Percentiles rank a stretch among this genome's conserved stretches.
Conservation (phyloP, 768 basidiomycete species). For the Suillus cothurnatus region DNA sequence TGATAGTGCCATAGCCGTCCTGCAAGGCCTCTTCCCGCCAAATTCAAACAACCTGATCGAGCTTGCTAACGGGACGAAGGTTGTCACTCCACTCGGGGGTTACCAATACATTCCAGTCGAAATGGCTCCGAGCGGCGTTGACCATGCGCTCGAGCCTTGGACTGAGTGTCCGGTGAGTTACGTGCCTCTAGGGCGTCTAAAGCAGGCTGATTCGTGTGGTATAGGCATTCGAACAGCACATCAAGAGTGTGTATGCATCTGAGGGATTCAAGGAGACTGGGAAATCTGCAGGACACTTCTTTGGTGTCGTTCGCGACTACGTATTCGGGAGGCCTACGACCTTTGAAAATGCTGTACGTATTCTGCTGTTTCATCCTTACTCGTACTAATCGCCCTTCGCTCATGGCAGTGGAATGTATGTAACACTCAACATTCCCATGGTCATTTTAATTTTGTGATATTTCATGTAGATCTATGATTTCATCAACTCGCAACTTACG, state of each 20-base stretch:
- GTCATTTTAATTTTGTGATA: conserved; percentile 15
- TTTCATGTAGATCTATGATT: conserved; percentile 65
- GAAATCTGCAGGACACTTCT: conserved; percentile 62
- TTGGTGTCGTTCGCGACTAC: conserved; percentile 64
- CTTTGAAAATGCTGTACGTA: conserved; percentile 65
- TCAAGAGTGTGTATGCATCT: conserved; percentile 62
- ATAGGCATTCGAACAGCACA: conserved; percentile 69
- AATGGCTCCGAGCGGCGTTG: conserved; percentile 44
- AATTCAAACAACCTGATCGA: conserved; percentile 65
- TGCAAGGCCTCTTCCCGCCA: conserved; percentile 86
- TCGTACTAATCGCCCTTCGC: conserved; percentile 6
- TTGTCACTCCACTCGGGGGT: conserved; percentile 77
- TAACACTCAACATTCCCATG: conserved; percentile 8
- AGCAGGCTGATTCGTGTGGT: conserved; percentile 31
- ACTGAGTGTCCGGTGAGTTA: conserved; percentile 54
- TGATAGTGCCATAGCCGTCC: conserved; percentile 78
- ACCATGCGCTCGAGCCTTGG: conserved; percentile 82
- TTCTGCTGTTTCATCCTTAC: neutral
- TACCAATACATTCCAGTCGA: conserved; percentile 90
- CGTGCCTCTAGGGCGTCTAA: conserved; percentile 11
- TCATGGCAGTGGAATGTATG: conserved; percentile 77
- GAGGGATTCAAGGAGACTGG: conserved; percentile 61
- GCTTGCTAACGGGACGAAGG: conserved; percentile 74
- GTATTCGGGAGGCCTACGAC: conserved; percentile 65
- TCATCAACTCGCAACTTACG: conserved; percentile 71